Conservation (phyloP, 2,329 filamentous ascomycete genomes). For the Neoarthrinium moseri region DNA sequence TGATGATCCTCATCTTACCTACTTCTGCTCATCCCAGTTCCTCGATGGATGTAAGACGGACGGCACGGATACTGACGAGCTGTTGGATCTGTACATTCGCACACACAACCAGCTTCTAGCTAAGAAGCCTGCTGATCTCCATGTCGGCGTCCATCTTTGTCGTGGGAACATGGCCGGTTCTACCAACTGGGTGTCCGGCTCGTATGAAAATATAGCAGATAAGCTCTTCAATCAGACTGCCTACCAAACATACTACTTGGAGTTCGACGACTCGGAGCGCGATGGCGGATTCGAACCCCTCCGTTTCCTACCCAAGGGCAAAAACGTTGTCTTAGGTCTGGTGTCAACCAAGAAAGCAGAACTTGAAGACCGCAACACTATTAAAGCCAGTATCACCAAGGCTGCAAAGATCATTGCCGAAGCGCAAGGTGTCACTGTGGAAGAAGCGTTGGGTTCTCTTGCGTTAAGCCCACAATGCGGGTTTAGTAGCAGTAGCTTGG, state of each 20-base stretch:
- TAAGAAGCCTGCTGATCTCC: conserved; percentile 53
- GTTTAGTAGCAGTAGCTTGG: conserved; percentile 27
- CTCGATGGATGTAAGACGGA: conserved; percentile 54
- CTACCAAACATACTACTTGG: conserved; percentile 51
- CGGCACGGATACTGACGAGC: conserved; percentile 46
- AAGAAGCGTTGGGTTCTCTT: conserved; percentile 54
- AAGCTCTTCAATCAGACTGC: conserved; percentile 48
- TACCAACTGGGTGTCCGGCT: conserved; percentile 49
- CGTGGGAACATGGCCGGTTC: conserved; percentile 44
- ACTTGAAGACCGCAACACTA: conserved; percentile 42
- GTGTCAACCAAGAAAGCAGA: conserved; percentile 48
- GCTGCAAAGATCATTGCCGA: conserved; percentile 57
- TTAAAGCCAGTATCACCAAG: conserved; percentile 40
- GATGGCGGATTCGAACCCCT: conserved; percentile 49
- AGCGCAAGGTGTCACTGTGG: conserved; percentile 48
- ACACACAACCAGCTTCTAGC: conserved; percentile 60
- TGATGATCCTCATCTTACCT: conserved; percentile 54
- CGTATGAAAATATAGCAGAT: conserved; percentile 49
- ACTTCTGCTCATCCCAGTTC: conserved; percentile 59
- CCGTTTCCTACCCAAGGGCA: conserved; percentile 43
- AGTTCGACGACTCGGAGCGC: conserved; percentile 48
- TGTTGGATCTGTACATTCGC: conserved; percentile 60
- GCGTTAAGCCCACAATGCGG: conserved; percentile 59
- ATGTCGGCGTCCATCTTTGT: conserved; percentile 64
- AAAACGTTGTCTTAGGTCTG: conserved; percentile 50